Base-by-base conservation (phyloP, 1,284 basidiomycete genomes). In the Xerocomus cyaneibrunnescens region DNA sequence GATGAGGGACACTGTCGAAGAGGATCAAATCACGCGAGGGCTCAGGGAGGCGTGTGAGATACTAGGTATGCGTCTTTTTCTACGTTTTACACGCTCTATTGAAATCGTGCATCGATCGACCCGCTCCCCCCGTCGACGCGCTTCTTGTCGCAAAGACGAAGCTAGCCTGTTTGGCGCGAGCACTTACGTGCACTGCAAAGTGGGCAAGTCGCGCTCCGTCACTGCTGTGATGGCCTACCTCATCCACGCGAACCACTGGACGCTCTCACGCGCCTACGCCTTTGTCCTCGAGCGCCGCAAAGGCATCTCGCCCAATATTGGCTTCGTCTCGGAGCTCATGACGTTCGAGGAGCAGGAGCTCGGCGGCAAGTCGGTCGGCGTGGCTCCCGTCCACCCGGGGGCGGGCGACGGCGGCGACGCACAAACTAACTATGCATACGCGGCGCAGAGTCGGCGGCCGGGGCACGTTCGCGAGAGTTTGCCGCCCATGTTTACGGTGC, bases 321-420 rank as follows among this genome's bases (percentile, higher is more conserved):
- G 95, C 7, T 98, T 98, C 70, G 92, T 98, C 30, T 93, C 91
- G 13, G 95, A 98, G 71, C 79, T 98, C 38, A 98, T 98, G 94
- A 88, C 85, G 44, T 98, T 94, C 65, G 95, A 98, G 72, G 91
- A 96, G 66, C 79, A 85, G 61, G 91, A 94, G 64, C 78, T 95
- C 7, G 90, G 92, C 12, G 83, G 87, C 13, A 92, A 92, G 71
- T 87, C 84, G 13, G 77, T 85, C 32, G 89, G 89, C 23, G 89
- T 84, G 16, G 75, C 87, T 21, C 81, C 85, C 51, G 66, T 44
- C 52, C 46, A 36, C 22, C 45, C 64, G 14, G 61, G 51, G 10
- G 62, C 46, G 52, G 62, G 34, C 57, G 62, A 45, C 49, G 60
- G 14, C 12, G 66, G 50, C 7, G 67, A 62, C 34, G 48, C 59